Base-by-base conservation (phyloP, 2,329 filamentous ascomycete genomes). In the Fusarium circinatum region DNA sequence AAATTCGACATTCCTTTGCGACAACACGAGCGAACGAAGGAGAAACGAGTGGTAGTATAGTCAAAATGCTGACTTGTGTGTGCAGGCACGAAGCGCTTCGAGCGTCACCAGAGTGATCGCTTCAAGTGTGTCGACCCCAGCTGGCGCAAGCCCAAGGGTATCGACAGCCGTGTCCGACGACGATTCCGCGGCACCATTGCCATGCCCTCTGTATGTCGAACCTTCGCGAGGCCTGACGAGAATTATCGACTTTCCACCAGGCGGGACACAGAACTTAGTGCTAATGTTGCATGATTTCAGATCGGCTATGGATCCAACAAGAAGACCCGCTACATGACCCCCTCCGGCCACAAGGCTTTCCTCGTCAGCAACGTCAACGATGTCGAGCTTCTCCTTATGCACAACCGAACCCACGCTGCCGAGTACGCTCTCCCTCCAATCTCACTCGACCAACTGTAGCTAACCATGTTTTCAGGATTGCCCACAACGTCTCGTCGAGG, bases 121-220 rank as follows among this genome's bases (percentile, higher is more conserved):
- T 99, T 97, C 90, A 98, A 92, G 89, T 92, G 96, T 85, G 92
- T 98, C 80, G 92, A 90, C 84, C 85, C 93, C 80, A 92, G 91
- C 90, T 99, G 96, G 96, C 93, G 96, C 89, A 99, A 98, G 91
- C 96, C 96, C 80, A 99, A 99, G 94, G 96, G 96, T 94, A 99
- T 99, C 87, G 96, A 99, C 89, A 97, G 95, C 90, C 90, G 94
- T 83, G 96, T 99, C 85, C 94, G 96, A 85, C 92, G 96, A 90
- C 94, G 96, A 80, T 99, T 99, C 91, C 95, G 94, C 88, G 94
- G 96, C 84, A 94, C 94, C 88, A 93, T 93, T 87, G 91, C 92
- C 83, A 98, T 99, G 96, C 96, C 96, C 88, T 97, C 95, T 90
- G 96, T 98, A 95, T 85, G 94, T 91, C 67, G 42, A 67, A 39